These are phyloP conservation scores for Aspergillus niger DNA, from an alignment of 2,329 filamentous ascomycete genomes.

Conservation along the genomic window DNA sequence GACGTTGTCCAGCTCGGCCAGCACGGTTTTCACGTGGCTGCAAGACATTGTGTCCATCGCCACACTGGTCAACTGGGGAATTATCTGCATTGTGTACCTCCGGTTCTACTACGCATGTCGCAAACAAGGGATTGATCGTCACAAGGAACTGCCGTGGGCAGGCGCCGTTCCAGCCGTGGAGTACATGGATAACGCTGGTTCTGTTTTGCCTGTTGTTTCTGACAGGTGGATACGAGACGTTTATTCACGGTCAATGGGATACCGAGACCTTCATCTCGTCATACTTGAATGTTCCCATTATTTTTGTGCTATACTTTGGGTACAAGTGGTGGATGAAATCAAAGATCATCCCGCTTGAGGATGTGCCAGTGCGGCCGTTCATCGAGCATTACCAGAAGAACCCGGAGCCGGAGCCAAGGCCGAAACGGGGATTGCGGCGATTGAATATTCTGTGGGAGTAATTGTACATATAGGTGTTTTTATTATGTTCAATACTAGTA, in stretches of 20 bases:
- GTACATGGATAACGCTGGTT: conserved; percentile 59
- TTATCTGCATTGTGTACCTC: conserved; percentile 58
- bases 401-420: conserved; percentile 29
- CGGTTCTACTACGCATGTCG: conserved; percentile 51
- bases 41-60: conserved; percentile 56
- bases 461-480: background rate
- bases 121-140: conserved; percentile 38
- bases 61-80: conserved; percentile 57
- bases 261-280: conserved; percentile 64
- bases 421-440: conserved; percentile 22
- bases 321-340: conserved; percentile 42
- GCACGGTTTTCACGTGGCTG: conserved; percentile 65
- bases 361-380: conserved; percentile 40
- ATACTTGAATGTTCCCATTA: conserved; percentile 63
- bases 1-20: conserved; percentile 58
- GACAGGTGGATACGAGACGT: conserved; percentile 65
- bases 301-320: conserved; percentile 53
- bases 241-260: conserved; percentile 26
- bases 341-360: conserved; percentile 33
- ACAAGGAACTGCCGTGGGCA: conserved; percentile 50
- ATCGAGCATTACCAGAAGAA: conserved; percentile 30
- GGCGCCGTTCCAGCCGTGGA: conserved; percentile 60
- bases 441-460: conserved; percentile 33
- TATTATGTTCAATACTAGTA: background rate
- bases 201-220: conserved; percentile 63